A percentile compares a stretch with the other conserved stretches of the same genome.
phyloP scores from a whole-genome alignment of 805 yeast species.

The Pichia phayaonensis region DNA sequence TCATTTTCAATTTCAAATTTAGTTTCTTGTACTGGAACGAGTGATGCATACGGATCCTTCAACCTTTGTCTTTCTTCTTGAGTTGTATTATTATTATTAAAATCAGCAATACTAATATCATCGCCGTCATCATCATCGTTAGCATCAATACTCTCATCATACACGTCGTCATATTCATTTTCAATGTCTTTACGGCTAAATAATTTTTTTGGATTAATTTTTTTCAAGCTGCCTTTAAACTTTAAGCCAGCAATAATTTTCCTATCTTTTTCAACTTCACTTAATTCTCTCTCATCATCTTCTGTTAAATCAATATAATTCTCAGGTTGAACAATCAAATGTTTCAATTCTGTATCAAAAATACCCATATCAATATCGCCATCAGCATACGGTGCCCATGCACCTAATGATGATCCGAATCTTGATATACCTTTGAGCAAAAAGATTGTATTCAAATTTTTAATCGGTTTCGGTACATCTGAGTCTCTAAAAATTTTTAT shows the following conservation, averaged over 20 bases:
- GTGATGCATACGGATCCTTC: constrained; percentile 38
- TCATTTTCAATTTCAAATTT: constrained; percentile 31
- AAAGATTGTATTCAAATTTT: constrained; percentile 48
- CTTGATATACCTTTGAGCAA: constrained; percentile 56
- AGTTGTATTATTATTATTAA: background rate
- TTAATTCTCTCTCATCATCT: constrained; percentile 8
- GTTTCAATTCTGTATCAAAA: constrained; percentile 37
- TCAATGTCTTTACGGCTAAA: background rate
- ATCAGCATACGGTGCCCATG: constrained; percentile 70
- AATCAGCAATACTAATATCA: background rate
- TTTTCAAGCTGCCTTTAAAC: constrained; percentile 56
- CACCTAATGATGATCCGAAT: constrained; percentile 53
- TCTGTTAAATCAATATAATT: constrained; percentile 15
- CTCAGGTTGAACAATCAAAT: constrained; percentile 30
- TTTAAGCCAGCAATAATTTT: constrained; percentile 43
- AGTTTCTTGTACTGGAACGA: constrained; percentile 51
- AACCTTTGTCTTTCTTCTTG: constrained; percentile 9
- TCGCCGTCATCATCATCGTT: constrained; percentile 6
- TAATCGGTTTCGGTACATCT: constrained; percentile 24
- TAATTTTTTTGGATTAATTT: constrained; percentile 12
- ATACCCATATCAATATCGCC: constrained; percentile 61
- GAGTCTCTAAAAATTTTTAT: constrained; percentile 7
- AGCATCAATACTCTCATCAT: constrained; percentile 8
- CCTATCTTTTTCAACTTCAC: constrained; percentile 15
- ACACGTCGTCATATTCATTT: background rate